Evolutionary conservation across 495 filamentous ascomycete species (phyloP), one percentile per base, ranked within the genome.

Genomic region (Penicillium canariense): DNA sequence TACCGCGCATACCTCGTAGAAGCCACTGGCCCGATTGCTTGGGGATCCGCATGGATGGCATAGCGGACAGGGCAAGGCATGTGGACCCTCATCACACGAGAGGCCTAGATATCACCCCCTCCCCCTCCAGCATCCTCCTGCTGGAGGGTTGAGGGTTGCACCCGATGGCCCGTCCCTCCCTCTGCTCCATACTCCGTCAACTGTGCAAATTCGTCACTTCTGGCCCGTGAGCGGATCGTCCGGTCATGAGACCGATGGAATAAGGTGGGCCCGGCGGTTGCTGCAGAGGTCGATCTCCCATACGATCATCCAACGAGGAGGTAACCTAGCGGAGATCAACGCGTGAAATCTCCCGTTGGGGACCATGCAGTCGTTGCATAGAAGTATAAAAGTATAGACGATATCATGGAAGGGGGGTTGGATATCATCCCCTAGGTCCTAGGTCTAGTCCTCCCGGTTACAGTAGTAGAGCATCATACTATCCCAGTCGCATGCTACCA

Each of bases 261-360:
- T 51, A 52, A 52, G 48, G 54, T 51, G 54, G 26, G 34, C 31
- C n/a, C n/a, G 17, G 32, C 25, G 35, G 50, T 51, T 40, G 30
- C 48, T 57, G 54, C 48, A 57, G 48, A 39, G 17, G 23, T 35
- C 54, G 59, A 61, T 61, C 59, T 61, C 53, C 58, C 58, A 54
- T 54, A 17, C 46, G 54, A 61, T 61, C 54, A 48, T 39, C 38
- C 7, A 10, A 26, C 14, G 17, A 31, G 43, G 10, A 17, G 43
- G n/a, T n/a, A 28, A 10, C 15, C 15, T 36, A n/a, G 5, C 9
- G 40, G 20, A 44, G 17, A 46, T 46, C 25, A 31, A 15, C 23
- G 43, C 12, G 43, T 28, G 43, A 31, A n/a, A n/a, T n/a, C 11
- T 31, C 25, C 43, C n/a, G n/a, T n/a, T n/a, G 27, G 26, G 11